Conservation (phyloP, 1,284 basidiomycete species). For the Mrakiaceae sp. region DNA sequence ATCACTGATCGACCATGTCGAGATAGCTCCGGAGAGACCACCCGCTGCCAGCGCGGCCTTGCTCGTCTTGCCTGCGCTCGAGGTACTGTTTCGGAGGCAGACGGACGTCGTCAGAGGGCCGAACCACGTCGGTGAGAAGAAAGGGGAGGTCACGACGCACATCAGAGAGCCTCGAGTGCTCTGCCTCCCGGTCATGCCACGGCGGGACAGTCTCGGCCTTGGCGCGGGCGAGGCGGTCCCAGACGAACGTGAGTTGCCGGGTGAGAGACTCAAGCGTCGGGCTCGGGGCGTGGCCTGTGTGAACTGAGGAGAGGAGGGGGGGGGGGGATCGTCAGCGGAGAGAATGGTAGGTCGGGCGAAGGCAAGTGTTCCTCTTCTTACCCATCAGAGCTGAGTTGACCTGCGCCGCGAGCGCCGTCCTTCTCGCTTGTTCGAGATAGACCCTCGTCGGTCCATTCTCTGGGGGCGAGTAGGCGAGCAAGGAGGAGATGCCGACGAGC, state of each 20-base stretch:
- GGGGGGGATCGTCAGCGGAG: neutral
- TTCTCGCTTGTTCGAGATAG: conserved; percentile 5
- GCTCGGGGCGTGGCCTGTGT: neutral
- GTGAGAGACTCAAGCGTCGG: conserved; percentile 1
- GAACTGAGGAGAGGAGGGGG: neutral
- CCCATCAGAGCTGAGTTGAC: conserved; percentile 9
- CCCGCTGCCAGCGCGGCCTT: too few species aligned
- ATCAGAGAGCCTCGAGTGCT: too few species aligned
- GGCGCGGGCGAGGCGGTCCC: conserved; percentile 7
- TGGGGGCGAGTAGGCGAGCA: conserved; percentile 11
- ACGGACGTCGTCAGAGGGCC: too few species aligned
- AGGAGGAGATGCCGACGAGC: neutral
- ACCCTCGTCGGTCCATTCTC: conserved; percentile 10
- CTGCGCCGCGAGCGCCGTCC: conserved; percentile 10
- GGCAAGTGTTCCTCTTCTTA: neutral
- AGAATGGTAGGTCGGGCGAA: neutral
- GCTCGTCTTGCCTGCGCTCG: too few species aligned
- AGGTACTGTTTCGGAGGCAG: too few species aligned
- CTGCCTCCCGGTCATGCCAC: neutral
- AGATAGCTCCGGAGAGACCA: too few species aligned
- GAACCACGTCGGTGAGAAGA: too few species aligned
- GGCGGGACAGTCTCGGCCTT: conserved; percentile 10
- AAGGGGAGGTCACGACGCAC: too few species aligned
- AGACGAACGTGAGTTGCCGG: conserved; percentile 6
- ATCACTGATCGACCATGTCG: too few species aligned